These are phyloP conservation scores for Oenanthe javanica DNA, from an alignment of 140 eudicot species.

Conservation along the genomic window DNA sequence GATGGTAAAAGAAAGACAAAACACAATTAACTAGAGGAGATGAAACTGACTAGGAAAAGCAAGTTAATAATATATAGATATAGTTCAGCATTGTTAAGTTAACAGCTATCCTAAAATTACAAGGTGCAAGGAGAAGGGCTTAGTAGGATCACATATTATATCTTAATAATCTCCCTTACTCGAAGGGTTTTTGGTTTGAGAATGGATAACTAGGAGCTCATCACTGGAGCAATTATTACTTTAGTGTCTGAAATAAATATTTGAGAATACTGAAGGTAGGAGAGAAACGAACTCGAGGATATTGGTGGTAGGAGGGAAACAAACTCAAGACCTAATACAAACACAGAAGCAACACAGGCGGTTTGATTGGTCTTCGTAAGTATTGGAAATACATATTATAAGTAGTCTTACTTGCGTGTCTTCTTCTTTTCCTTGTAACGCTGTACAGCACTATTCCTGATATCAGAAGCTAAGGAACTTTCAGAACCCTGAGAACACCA, in stretches of 20 bases:
- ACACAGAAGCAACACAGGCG: neutral
- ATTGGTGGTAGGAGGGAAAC: too few relatives aligned
- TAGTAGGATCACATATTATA: too few relatives aligned
- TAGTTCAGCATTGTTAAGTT: neutral
- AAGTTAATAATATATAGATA: neutral
- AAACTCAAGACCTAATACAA: neutral
- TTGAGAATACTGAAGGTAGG: too few relatives aligned
- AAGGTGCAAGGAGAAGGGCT: too few relatives aligned
- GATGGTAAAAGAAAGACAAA: neutral
- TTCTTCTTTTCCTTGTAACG: conserved; percentile 77
- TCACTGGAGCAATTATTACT: too few relatives aligned
- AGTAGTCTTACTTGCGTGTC: conserved; percentile 49
- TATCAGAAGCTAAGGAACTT: conserved; percentile 31
- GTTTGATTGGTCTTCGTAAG: neutral
- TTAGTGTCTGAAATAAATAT: too few relatives aligned
- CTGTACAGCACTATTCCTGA: conserved; percentile 50
- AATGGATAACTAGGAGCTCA: too few relatives aligned
- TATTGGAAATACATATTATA: neutral
- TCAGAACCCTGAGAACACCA: conserved; percentile 35
- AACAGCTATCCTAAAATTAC: too few relatives aligned
- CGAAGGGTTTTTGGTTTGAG: too few relatives aligned
- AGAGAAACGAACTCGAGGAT: too few relatives aligned
- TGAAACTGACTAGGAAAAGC: neutral
- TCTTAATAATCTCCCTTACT: too few relatives aligned
- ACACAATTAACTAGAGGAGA: neutral